These are phyloP conservation scores for Neospermospora avenae DNA, from an alignment of 2,329 filamentous ascomycete genomes.

Conservation along the genomic window DNA sequence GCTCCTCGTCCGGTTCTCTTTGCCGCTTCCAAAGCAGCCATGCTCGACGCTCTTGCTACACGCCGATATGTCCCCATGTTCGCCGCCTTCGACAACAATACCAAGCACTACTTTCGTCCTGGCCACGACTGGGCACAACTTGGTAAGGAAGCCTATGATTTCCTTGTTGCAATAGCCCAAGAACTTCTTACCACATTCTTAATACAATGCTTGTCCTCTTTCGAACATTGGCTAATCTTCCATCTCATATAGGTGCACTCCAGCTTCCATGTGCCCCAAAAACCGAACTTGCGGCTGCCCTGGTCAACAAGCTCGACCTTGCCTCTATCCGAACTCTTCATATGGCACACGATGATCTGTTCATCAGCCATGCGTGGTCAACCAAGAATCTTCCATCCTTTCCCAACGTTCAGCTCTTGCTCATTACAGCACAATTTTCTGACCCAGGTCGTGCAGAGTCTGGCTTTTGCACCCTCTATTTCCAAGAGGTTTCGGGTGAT, in stretches of 20 bases:
- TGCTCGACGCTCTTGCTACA: background rate
- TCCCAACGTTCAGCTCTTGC: background rate
- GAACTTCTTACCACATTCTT: too few species aligned
- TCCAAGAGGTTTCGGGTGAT: background rate
- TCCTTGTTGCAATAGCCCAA: too few species aligned
- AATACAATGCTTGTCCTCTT: too few species aligned
- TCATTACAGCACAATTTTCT: background rate
- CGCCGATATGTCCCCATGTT: background rate
- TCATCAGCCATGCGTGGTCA: background rate
- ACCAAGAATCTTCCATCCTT: background rate
- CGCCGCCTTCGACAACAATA: background rate
- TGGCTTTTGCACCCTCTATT: background rate
- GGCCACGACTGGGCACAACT: background rate
- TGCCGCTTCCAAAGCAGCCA: background rate
- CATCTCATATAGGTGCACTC: too few species aligned
- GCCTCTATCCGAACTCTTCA: background rate
- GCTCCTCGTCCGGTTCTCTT: background rate
- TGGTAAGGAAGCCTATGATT: background rate
- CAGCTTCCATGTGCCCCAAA: background rate
- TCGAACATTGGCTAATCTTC: too few species aligned
- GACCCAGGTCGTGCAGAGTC: constrained; percentile 1
- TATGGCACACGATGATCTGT: background rate
- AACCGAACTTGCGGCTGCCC: background rate
- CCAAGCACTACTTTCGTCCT: background rate
- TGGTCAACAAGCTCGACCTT: background rate